A percentile compares a stretch with the other conserved stretches of the same genome.
phyloP scores from a whole-genome alignment of 768 basidiomycete species.

The Lactarius hengduanensis region DNA sequence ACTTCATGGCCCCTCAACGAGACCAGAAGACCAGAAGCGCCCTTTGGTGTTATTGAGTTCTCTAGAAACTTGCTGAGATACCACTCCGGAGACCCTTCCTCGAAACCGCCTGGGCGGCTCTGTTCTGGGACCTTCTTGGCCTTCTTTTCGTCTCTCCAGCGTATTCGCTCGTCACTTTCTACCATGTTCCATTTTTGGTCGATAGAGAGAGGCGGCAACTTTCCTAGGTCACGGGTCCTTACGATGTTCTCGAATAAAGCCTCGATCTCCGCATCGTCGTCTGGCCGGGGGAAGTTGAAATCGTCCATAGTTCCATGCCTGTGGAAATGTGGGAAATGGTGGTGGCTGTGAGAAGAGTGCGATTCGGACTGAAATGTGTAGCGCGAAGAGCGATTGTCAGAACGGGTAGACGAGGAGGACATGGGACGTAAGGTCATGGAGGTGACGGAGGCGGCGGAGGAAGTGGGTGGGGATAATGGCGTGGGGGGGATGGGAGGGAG shows the following conservation, averaged over 20 bases:
- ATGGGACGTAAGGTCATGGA: slow-evolving; percentile 34
- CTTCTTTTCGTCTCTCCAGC: slow-evolving; percentile 73
- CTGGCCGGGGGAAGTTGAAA: slow-evolving; percentile 77
- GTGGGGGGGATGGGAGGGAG: slow-evolving; percentile 35
- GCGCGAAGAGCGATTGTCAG: slow-evolving; percentile 62
- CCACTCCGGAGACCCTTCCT: slow-evolving; percentile 84
- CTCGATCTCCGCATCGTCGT: slow-evolving; percentile 75
- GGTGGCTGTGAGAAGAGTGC: slow-evolving; percentile 54
- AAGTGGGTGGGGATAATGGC: slow-evolving; percentile 29
- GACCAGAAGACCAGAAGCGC: slow-evolving; percentile 71
- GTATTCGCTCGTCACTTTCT: slow-evolving; percentile 73
- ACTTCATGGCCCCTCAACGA: slow-evolving; percentile 80
- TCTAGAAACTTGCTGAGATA: slow-evolving; percentile 91
- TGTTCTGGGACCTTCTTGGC: slow-evolving; percentile 57
- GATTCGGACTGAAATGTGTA: slow-evolving; percentile 58
- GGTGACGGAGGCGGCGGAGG: slow-evolving; percentile 20
- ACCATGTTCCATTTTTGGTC: slow-evolving; percentile 95
- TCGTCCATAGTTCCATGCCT: slow-evolving; percentile 48
- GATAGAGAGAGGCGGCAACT: slow-evolving; percentile 57
- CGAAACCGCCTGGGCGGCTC: slow-evolving; percentile 51
- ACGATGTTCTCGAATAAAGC: slow-evolving; percentile 75
- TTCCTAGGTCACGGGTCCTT: slow-evolving; percentile 62
- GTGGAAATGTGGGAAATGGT: slow-evolving; percentile 36
- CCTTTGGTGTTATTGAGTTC: slow-evolving; percentile 76
- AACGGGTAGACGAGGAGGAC: slow-evolving; percentile 43